These are phyloP conservation scores for Alternaria angustiovoidea DNA, from an alignment of 2,329 filamentous ascomycete species.

Conservation along the genomic window DNA sequence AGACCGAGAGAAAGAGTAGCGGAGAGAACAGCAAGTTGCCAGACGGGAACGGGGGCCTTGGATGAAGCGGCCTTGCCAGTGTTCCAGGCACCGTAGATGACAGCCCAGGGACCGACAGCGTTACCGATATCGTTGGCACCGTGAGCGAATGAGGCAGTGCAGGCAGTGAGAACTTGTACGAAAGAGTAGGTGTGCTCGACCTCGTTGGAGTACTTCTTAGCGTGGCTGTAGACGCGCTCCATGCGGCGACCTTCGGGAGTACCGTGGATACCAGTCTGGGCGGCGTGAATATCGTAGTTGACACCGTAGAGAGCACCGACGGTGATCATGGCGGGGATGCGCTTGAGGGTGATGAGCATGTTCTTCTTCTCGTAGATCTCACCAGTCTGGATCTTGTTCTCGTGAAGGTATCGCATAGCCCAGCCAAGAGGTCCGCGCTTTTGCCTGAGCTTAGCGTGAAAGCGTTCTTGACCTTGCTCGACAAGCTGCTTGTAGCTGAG, in stretches of 20 bases:
- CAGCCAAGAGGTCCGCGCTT: conserved; percentile 76
- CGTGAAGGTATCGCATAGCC: conserved; percentile 79
- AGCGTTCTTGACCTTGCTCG: conserved; percentile 62
- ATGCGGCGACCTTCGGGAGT: conserved; percentile 78
- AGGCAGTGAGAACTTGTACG: conserved; percentile 60
- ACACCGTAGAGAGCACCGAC: conserved; percentile 74
- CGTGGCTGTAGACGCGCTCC: conserved; percentile 68
- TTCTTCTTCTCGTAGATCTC: conserved; percentile 79
- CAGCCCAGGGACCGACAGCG: conserved; percentile 49
- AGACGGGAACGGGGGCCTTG: conserved; percentile 73
- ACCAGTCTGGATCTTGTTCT: conserved; percentile 76
- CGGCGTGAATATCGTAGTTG: conserved; percentile 83
- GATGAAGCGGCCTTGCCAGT: conserved; percentile 69
- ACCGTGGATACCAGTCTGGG: conserved; percentile 73
- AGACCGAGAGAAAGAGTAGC: conserved; percentile 70
- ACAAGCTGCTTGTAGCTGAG: conserved; percentile 69
- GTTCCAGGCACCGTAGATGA: conserved; percentile 49
- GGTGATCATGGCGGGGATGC: conserved; percentile 73
- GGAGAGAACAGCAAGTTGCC: conserved; percentile 77
- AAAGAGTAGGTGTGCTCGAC: conserved; percentile 56
- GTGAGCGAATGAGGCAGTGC: conserved; percentile 61
- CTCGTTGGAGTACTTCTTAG: conserved; percentile 49
- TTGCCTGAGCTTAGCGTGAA: conserved; percentile 70
- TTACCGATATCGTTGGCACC: conserved; percentile 72
- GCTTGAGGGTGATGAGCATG: conserved; percentile 68